Conservation (phyloP, 768 basidiomycete species). For the Boletus eberwhitei region DNA sequence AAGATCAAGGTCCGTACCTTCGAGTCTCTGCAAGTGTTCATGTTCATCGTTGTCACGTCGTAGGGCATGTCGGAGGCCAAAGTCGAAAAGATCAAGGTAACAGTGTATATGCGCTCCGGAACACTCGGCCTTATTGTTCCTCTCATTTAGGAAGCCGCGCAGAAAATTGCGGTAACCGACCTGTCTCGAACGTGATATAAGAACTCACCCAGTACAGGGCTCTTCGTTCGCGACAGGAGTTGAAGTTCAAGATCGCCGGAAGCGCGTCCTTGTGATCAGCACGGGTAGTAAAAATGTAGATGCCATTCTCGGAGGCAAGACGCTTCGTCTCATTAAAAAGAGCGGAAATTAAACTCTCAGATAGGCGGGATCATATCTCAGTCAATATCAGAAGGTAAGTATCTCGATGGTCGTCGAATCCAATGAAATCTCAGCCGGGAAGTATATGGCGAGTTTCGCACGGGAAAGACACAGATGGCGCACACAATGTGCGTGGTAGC, state of each 20-base stretch:
- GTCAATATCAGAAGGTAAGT: constrained; percentile 83
- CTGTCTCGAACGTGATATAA: neutral
- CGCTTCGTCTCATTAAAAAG: neutral
- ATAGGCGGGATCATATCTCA: constrained; percentile 88
- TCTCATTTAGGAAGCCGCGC: constrained; percentile 73
- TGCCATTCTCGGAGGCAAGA: constrained; percentile 76
- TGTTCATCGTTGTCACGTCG: neutral
- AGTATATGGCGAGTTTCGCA: constrained; percentile 97
- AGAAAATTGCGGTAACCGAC: constrained; percentile 67
- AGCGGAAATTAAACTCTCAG: neutral
- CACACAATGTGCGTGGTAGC: constrained; percentile 92
- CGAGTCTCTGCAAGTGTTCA: neutral
- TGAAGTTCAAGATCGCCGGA: constrained; percentile 84
- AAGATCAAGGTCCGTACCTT: constrained; percentile 77
- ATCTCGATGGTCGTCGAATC: neutral
- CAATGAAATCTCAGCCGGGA: neutral
- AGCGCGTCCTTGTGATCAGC: constrained; percentile 77
- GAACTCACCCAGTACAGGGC: constrained; percentile 47
- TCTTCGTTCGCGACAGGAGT: constrained; percentile 90
- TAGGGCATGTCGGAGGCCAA: constrained; percentile 97
- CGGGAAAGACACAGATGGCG: constrained; percentile 93
- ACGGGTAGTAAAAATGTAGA: constrained; percentile 94
- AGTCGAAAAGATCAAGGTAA: constrained; percentile 93
- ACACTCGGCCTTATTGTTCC: neutral
- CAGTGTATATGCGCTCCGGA: constrained; percentile 15